phyloP scores from a whole-genome alignment of 805 yeast genomes.

The Kodamaea sagamina region DNA sequence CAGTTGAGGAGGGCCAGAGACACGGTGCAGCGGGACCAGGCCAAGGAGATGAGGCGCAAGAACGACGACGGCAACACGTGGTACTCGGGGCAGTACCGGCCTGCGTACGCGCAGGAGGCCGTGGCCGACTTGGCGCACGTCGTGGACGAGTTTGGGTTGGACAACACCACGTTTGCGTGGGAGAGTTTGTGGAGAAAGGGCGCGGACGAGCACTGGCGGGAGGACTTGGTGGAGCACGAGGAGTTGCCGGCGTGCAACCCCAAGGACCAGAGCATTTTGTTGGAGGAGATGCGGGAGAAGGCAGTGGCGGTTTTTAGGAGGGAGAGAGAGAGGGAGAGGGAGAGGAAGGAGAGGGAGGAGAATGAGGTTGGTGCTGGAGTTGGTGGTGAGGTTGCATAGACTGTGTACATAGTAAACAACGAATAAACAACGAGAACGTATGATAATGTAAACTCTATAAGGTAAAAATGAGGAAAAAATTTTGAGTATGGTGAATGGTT shows the following conservation, averaged over 20 bases:
- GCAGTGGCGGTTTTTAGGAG: constrained; percentile 38
- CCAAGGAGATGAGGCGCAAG: constrained; percentile 68
- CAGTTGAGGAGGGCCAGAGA: constrained; percentile 76
- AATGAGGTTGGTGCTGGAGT: too few species aligned
- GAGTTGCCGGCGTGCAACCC: constrained; percentile 58
- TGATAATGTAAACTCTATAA: too few species aligned
- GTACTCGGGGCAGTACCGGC: constrained; percentile 86
- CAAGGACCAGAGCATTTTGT: constrained; percentile 65
- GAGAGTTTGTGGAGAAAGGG: constrained; percentile 89
- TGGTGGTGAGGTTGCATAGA: too few species aligned
- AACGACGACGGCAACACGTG: constrained; percentile 79
- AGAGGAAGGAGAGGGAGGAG: not conserved
- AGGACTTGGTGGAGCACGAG: constrained; percentile 59
- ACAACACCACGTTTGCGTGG: constrained; percentile 65
- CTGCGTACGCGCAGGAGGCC: constrained; percentile 87
- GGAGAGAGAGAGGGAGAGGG: constrained; percentile 17
- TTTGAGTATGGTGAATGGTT: too few species aligned
- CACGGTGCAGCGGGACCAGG: constrained; percentile 55
- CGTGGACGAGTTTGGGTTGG: constrained; percentile 60
- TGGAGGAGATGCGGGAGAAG: constrained; percentile 56
- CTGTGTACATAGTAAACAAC: not conserved
- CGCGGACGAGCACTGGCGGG: constrained; percentile 70
- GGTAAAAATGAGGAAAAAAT: too few species aligned
- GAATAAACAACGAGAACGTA: not conserved
- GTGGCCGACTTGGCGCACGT: constrained; percentile 78